Evolutionary conservation across 495 filamentous ascomycete species (phyloP).

Genomic region (Collariella sp.): DNA sequence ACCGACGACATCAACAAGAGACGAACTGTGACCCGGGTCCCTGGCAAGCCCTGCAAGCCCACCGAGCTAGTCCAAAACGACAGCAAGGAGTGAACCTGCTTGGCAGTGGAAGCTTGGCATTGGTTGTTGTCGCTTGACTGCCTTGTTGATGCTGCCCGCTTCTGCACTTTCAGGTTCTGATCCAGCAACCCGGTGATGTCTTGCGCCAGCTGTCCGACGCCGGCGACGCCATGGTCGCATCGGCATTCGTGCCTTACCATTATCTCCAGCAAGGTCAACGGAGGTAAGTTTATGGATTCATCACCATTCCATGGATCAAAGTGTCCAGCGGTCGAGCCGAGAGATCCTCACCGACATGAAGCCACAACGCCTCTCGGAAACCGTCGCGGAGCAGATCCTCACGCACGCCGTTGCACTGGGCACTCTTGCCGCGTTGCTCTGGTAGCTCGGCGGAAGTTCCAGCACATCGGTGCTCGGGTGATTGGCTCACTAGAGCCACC

Average conservation of each 20-base stretch:
- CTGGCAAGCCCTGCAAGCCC: conserved; percentile 19
- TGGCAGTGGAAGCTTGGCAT: background rate
- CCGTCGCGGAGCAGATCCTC: background rate
- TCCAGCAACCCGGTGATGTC: too few species aligned
- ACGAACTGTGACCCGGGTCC: conserved; percentile 13
- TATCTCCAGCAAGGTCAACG: too few species aligned
- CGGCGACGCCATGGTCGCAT: too few species aligned
- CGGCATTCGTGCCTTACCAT: too few species aligned
- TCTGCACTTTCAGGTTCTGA: too few species aligned
- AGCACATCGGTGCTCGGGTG: background rate
- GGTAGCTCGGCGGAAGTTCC: background rate
- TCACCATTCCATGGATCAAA: too few species aligned
- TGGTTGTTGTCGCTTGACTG: too few species aligned
- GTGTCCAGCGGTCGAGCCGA: background rate
- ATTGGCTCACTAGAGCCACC: background rate
- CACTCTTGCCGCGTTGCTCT: background rate
- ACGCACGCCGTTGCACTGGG: background rate
- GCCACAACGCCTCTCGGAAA: background rate
- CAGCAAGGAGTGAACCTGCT: conserved; percentile 9
- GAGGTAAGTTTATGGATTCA: too few species aligned
- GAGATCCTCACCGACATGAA: background rate
- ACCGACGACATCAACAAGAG: conserved; percentile 18
- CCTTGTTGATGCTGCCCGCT: too few species aligned
- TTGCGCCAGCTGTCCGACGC: too few species aligned
- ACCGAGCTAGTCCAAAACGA: conserved; percentile 20